Percentiles rank a stretch among this genome's conserved stretches.
Conservation (phyloP, 169 alveolate species). For the Eimeria necatrix region DNA sequence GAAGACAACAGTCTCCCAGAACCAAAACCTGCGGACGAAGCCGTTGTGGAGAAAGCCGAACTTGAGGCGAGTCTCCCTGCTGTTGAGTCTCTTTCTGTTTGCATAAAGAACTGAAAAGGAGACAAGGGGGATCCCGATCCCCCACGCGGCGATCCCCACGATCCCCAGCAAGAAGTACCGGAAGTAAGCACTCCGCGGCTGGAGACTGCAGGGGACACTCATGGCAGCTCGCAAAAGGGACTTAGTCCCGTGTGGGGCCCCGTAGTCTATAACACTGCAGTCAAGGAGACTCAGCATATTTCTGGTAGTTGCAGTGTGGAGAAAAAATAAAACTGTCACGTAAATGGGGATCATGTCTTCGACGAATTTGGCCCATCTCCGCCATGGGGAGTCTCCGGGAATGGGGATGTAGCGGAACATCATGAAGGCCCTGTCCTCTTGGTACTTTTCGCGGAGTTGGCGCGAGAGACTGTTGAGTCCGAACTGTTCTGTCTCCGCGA, state of each 20-base stretch:
- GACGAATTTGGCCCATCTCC: conserved; percentile 84
- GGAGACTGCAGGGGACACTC: conserved; percentile 87
- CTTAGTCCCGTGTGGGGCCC: conserved; percentile 84
- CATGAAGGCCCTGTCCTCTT: conserved; percentile 88
- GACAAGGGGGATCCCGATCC: conserved; percentile 90
- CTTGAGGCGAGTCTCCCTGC: conserved; percentile 87
- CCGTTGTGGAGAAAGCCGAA: conserved; percentile 93
- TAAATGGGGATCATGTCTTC: conserved; percentile 93
- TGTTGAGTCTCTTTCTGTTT: conserved; percentile 87
- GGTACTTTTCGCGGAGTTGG: conserved; percentile 84
- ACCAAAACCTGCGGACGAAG: conserved; percentile 89
- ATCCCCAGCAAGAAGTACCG: conserved; percentile 88
- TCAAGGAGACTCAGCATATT: conserved; percentile 90
- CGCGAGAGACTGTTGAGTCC: conserved; percentile 83
- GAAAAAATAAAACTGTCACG: conserved; percentile 90
- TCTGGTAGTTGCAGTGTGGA: conserved; percentile 88
- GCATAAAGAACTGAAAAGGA: conserved; percentile 87
- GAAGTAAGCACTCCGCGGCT: conserved; percentile 84
- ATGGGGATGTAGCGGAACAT: conserved; percentile 89
- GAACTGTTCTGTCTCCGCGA: conserved; percentile 84
- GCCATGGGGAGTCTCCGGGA: conserved; percentile 85
- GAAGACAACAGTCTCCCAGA: conserved; percentile 92
- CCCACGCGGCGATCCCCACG: conserved; percentile 89
- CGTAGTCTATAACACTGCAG: conserved; percentile 86
- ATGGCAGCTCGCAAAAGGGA: conserved; percentile 89